These are phyloP conservation scores for Cryptococcus jaspeensis DNA, from an alignment of 1,284 basidiomycete species.

Conservation along the genomic window DNA sequence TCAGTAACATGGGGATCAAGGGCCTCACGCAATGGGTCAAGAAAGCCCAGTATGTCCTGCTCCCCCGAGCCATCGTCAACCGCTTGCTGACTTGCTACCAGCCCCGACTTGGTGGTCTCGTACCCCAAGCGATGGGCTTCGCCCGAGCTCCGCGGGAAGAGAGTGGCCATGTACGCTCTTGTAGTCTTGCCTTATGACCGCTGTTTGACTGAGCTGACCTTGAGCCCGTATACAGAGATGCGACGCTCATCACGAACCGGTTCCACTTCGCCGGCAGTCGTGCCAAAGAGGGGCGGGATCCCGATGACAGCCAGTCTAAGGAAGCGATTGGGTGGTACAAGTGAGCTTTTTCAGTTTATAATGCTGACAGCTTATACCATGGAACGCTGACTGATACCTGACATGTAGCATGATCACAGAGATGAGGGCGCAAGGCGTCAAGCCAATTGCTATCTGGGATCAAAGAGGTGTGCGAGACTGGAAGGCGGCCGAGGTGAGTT, in stretches of 20 bases:
- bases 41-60: conserved; percentile 30
- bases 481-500: conserved; percentile 47
- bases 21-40: conserved; percentile 41
- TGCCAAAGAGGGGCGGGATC: conserved; percentile 19
- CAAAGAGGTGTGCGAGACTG: conserved; percentile 45
- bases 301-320: conserved; percentile 16
- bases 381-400: conserved; percentile 9
- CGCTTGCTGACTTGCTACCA: conserved; percentile 7
- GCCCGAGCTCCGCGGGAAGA: conserved; percentile 35
- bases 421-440: conserved; percentile 37
- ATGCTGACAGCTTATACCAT: background rate
- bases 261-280: conserved; percentile 43
- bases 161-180: conserved; percentile 41
- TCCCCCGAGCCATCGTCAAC: background rate
- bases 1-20: conserved; percentile 41
- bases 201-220: background rate
- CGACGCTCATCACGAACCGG: conserved; percentile 46
- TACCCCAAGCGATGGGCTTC: conserved; percentile 37
- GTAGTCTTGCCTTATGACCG: background rate
- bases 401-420: conserved; percentile 37
- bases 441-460: conserved; percentile 49
- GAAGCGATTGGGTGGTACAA: conserved; percentile 45
- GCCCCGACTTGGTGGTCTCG: conserved; percentile 31
- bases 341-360: conserved; percentile 23
- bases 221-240: conserved; percentile 37